Evolutionary conservation across 2,329 filamentous ascomycete species (phyloP).

Genomic region (Aureobasidium sp.): DNA sequence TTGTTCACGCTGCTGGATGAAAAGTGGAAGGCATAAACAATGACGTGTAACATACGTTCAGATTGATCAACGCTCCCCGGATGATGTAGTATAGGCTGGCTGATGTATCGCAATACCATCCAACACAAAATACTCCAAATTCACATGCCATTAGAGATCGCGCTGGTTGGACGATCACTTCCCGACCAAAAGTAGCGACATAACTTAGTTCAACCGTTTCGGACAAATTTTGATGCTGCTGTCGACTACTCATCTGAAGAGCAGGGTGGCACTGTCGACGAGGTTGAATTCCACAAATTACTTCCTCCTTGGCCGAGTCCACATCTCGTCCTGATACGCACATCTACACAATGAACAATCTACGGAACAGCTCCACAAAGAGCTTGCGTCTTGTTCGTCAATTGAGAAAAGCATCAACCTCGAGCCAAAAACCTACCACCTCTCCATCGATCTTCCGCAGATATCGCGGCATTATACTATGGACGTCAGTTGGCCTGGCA

Average conservation of each 20-base stretch:
- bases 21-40: neutral
- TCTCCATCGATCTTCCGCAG: slow-evolving; percentile 17
- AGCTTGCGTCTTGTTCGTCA: neutral
- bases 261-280: neutral
- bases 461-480: slow-evolving; percentile 21
- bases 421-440: neutral
- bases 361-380: neutral
- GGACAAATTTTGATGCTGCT: neutral
- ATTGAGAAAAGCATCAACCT: neutral
- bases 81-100: too few relatives aligned
- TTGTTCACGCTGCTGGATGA: neutral
- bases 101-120: too few relatives aligned
- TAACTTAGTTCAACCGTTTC: neutral
- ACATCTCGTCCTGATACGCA: neutral
- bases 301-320: neutral
- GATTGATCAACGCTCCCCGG: too few relatives aligned
- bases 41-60: too few relatives aligned
- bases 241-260: neutral
- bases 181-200: too few relatives aligned
- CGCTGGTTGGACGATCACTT: too few relatives aligned
- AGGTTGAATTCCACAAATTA: neutral
- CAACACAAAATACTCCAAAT: too few relatives aligned
- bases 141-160: too few relatives aligned
- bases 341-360: neutral
- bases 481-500: slow-evolving; percentile 33